Evolutionary conservation across 2,329 filamentous ascomycete species (phyloP).

Genomic region (Exophiala phaeomuriformis): DNA sequence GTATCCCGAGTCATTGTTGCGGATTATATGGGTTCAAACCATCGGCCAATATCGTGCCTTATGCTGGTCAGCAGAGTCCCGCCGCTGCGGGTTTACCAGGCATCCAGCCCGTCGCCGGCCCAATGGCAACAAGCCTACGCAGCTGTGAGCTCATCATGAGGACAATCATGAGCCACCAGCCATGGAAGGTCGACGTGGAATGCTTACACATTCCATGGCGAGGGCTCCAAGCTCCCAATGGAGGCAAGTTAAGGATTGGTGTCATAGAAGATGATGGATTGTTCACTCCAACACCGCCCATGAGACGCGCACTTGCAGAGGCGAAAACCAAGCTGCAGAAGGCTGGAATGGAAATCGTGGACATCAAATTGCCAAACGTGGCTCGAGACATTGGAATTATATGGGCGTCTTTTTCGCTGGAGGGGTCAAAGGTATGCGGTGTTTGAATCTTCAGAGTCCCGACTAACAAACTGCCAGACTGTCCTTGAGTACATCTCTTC

Average conservation of each 20-base stretch:
- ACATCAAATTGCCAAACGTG: slow-evolving; percentile 26
- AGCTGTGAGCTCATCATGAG: slow-evolving; percentile 42
- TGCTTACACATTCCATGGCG: slow-evolving; percentile 16
- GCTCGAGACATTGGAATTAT: neutral
- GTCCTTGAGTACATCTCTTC: neutral
- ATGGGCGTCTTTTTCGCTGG: slow-evolving; percentile 6
- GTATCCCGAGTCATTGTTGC: slow-evolving; percentile 43
- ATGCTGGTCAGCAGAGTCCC: slow-evolving; percentile 37
- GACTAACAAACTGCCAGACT: slow-evolving; percentile 4
- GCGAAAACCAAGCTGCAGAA: slow-evolving; percentile 31
- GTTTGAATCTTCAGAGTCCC: neutral
- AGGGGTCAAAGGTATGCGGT: slow-evolving; percentile 1
- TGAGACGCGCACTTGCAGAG: slow-evolving; percentile 34
- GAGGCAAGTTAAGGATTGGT: slow-evolving; percentile 33
- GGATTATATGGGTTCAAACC: slow-evolving; percentile 47
- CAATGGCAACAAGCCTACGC: slow-evolving; percentile 33
- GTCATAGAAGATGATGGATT: slow-evolving; percentile 36
- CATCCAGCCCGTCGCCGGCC: slow-evolving; percentile 42
- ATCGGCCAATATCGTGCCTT: slow-evolving; percentile 42
- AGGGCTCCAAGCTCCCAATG: slow-evolving; percentile 6
- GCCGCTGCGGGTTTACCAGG: slow-evolving; percentile 29
- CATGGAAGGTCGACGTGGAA: slow-evolving; percentile 37
- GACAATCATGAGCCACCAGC: slow-evolving; percentile 33
- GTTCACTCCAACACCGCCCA: slow-evolving; percentile 33
- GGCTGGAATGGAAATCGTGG: slow-evolving; percentile 43